Evolutionary conservation across 164 flowering plant species (phyloP), one percentile per base, ranked within the genome.

Genomic region (Paratinospora sagittata): DNA sequence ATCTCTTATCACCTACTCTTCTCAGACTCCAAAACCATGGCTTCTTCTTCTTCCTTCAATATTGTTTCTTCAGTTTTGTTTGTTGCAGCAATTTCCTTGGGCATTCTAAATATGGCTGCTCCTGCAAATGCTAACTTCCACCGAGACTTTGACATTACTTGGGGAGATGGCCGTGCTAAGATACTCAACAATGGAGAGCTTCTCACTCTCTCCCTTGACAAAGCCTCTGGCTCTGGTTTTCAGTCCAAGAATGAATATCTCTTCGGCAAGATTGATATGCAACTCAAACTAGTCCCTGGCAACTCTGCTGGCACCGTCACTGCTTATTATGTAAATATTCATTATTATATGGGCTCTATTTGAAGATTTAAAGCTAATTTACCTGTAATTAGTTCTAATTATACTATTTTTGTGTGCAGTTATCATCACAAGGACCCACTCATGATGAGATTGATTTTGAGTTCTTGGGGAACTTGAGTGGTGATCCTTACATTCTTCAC

Each of bases 281-380:
- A 85, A 65, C 78, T 86, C 78, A 87, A 87, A 66, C 90, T 87
- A 23, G 90, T 87, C 66, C 81, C 87, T n/a, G 86, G 86, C 6
- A 79, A 87, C 75, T 85, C 90, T 30, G 90, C 87, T 2, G 90
- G 88, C 73, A 87, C 88, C 4, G 87, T 87, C 77, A 85, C 90
- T 13, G 78, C 88, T 49, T 87, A 78, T 65, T 87, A 82, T 55
- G 86, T 84, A 74, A 65, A 83, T 24, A 27, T 69, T 30, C 34
- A 4, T 30, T 30, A 30, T 30, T 30, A 30, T 30, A 30, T 30
- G 4, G 34, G 34, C 34, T 30, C 34, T 30, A 30, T 2, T 30
- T 30, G 34, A 30, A 30, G 34, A 30, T 30, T 30, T 30, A 30
- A 30, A 30, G 34, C 34, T 30, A 30, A 17, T 55, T n/a, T 17